Base-by-base conservation (phyloP, 768 basidiomycete species). In the Antrodiella citrinella region DNA sequence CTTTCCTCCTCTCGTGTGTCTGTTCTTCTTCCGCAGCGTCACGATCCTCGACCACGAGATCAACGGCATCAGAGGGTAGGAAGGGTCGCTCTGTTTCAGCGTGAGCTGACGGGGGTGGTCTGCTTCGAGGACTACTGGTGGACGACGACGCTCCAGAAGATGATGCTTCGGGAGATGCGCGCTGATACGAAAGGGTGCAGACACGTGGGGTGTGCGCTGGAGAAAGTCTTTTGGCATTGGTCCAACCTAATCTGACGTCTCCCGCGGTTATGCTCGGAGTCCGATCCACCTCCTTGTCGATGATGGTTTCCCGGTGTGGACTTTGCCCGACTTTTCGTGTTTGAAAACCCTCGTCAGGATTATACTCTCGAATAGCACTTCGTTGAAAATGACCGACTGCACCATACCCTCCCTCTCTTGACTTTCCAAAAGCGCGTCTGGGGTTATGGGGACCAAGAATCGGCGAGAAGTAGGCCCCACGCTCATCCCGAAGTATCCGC, bases 41-140 rank as follows among this genome's bases (percentile, higher is more conserved):
- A 5, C 62, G 53, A 59, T 84, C 86, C 59, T 88, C 86, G 0
- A 94, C 81, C 3, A 97, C 77, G 15, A 99, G 72, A 60, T 99
- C 95, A 1, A 97, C 84, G 1, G 94, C 93, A 55, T 97, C 87
- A 1, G 79, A 74, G 12, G 77, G 76, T 11, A 81, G 65, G 10
- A 57, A 59, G 20, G 60, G 57, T 1, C 57, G 57, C 62, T 62
- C 56, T 15, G 39, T 51, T 19, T 51, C 56, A 12, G 48, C 48
- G 4, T 44, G 52, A 3, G 59, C 59, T 5, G 62, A 59, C 9
- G 59, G 59, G 18, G 59, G 55, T 4, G 61, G 54, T 7, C 57
- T 43, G 21, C 25, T 18, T 11, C 26, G 58, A 2, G 50, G 61
- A 44, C 54, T 59, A 46, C 55, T 52, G 2, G 46, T 39, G 4